A percentile compares a stretch with the other conserved stretches of the same genome.
These are phyloP conservation scores for Kitagawia praeruptora DNA, from an alignment of 129 eudicot genomes.

Conservation along the genomic window DNA sequence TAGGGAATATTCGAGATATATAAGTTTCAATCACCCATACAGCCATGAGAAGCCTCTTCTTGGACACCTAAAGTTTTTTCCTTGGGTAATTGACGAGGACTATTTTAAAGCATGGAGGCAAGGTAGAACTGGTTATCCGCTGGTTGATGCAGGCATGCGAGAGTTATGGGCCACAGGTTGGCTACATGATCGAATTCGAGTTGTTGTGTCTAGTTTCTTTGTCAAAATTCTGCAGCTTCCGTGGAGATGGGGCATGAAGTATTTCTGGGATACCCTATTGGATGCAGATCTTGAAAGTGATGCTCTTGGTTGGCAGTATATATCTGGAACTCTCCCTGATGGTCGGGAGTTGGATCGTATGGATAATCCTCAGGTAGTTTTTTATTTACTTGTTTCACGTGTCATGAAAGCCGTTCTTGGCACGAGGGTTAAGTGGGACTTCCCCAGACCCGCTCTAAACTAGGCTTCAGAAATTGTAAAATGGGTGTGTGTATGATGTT, in stretches of 20 bases:
- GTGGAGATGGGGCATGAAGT: slow-evolving; percentile 99
- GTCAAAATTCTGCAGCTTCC: slow-evolving; percentile 95
- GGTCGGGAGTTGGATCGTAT: slow-evolving; percentile 79
- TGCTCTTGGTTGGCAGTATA: slow-evolving; percentile 98
- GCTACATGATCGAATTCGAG: slow-evolving; percentile 86
- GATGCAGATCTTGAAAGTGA: slow-evolving; percentile 99
- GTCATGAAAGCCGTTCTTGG: neutral
- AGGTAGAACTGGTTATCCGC: slow-evolving; percentile 97
- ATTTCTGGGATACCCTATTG: slow-evolving; percentile 92
- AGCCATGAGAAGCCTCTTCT: slow-evolving; percentile 92
- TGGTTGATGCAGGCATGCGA: slow-evolving; percentile 99
- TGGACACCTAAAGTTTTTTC: slow-evolving; percentile 83
- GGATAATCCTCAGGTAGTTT: slow-evolving; percentile 79
- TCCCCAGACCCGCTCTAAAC: neutral
- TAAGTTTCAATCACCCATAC: slow-evolving; percentile 88
- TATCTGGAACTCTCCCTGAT: slow-evolving; percentile 86
- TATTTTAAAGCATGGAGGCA: slow-evolving; percentile 95
- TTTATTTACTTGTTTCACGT: neutral
- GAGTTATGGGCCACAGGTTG: slow-evolving; percentile 98
- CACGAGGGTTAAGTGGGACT: neutral
- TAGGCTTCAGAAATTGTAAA: neutral
- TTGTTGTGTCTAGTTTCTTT: slow-evolving; percentile 90
- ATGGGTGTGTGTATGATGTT: neutral
- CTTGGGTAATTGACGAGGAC: slow-evolving; percentile 77
- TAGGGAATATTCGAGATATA: slow-evolving; percentile 89